Base-by-base conservation (phyloP, 331 rosid genomes). In the Erythrophleum ivorense region DNA sequence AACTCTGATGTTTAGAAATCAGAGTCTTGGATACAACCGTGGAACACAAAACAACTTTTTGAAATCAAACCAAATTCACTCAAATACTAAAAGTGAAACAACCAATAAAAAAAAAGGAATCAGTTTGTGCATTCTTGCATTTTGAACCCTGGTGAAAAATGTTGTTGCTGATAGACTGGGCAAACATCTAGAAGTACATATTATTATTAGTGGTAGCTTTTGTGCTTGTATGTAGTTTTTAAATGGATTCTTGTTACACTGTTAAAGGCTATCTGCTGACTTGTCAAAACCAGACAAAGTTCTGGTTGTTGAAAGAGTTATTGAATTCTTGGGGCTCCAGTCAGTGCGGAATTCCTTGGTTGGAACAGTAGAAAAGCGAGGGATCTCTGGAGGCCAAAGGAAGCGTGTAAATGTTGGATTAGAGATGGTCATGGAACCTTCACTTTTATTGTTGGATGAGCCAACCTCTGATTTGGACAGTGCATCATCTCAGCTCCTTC, bases 381-480 rank as follows among this genome's bases (percentile, higher is more conserved):
- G 99, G 79, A 84, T 96, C 70, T 96, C 99, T 41, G 99, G 99
- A 73, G 98, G 98, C 73, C 98, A 96, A 87, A 89, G 99, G 85
- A 96, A 96, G 84, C 92, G 98, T 34, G 99, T 94, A 78, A 96
- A 96, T 88, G 99, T 94, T 70, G 98, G 98, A 73, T 82, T 96
- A 76, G 99, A 96, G 87, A 96, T 96, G 99, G 99, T 96, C 80
- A 91, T 96, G 97, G 99, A 94, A 81, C 99, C 99, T 88, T 96
- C 99, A 79, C 93, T 96, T 80, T 78, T 96, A 86, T 88, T 96
- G 58, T 88, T 96, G 86, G 99, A 96, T 86, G 98, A 96, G 81
- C 99, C 99, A 58, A 94, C 99, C 0, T 96, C 99, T 65, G 97
- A 98, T 83, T 86, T 96, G 93, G 98, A 96, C 87, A 96, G 98